Evolutionary conservation across 2,329 filamentous ascomycete species (phyloP).

Genomic region (Cladosporium sp.): DNA sequence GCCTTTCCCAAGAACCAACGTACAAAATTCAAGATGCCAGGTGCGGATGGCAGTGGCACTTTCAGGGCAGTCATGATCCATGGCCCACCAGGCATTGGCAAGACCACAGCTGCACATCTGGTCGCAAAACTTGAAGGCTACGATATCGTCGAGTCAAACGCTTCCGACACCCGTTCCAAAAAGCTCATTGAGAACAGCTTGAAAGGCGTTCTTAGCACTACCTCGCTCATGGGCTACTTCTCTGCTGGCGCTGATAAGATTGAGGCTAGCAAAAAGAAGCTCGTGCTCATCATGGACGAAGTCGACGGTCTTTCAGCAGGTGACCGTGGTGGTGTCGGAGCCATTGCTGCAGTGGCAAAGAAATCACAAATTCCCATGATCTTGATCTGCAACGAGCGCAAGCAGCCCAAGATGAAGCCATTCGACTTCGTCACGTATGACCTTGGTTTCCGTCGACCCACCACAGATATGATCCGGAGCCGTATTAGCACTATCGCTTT

Average conservation of each 20-base stretch:
- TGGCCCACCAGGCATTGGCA: constrained; percentile 92
- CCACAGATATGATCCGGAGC: constrained; percentile 83
- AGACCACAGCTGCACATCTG: constrained; percentile 93
- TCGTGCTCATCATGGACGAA: constrained; percentile 97
- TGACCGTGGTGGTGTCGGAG: constrained; percentile 91
- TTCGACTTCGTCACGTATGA: constrained; percentile 86
- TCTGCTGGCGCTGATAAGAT: constrained; percentile 76
- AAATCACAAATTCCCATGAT: constrained; percentile 94
- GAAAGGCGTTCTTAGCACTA: constrained; percentile 89
- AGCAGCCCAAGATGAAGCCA: constrained; percentile 93
- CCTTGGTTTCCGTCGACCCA: constrained; percentile 81
- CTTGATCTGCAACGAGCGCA: constrained; percentile 94
- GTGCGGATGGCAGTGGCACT: constrained; percentile 75
- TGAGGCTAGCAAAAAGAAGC: constrained; percentile 78
- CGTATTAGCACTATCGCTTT: constrained; percentile 94
- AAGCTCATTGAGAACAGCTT: constrained; percentile 86
- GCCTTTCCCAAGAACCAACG: constrained; percentile 76
- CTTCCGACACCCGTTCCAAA: constrained; percentile 93
- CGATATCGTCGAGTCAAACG: constrained; percentile 91
- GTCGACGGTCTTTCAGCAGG: constrained; percentile 98
- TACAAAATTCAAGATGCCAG: constrained; percentile 74
- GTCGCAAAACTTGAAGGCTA: constrained; percentile 90
- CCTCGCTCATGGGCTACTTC: constrained; percentile 86
- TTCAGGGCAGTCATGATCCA: constrained; percentile 92
- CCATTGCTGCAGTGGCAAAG: constrained; percentile 88